phyloP scores from a whole-genome alignment of 1,284 basidiomycete species.

The Apiotrichum porosum region DNA sequence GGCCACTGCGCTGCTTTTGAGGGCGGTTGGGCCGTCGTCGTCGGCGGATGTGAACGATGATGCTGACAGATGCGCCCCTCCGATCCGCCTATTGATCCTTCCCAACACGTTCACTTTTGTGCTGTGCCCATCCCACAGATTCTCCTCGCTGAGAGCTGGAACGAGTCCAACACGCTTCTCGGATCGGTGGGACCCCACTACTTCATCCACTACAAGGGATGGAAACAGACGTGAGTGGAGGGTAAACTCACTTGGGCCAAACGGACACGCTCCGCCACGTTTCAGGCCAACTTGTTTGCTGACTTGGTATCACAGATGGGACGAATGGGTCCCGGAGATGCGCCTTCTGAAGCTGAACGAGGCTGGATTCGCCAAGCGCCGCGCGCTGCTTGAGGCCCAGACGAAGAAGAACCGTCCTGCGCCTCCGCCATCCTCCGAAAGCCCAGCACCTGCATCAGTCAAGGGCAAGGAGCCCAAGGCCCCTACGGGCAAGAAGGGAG shows the following conservation, averaged over 20 bases:
- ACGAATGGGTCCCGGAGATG: constrained; percentile 88
- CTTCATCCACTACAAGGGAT: constrained; percentile 97
- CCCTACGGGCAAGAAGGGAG: constrained; percentile 44
- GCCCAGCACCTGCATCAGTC: constrained; percentile 17
- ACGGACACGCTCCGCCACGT: too few species aligned
- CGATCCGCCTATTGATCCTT: too few species aligned
- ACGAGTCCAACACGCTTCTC: constrained; percentile 62
- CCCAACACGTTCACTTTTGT: too few species aligned
- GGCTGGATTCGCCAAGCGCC: constrained; percentile 72
- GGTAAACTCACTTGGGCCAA: too few species aligned
- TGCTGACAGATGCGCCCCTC: constrained; percentile 14
- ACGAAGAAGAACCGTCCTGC: constrained; percentile 42
- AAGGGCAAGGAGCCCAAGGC: constrained; percentile 37
- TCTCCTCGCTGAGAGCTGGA: constrained; percentile 72
- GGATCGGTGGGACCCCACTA: constrained; percentile 75
- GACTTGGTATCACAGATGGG: constrained; percentile 63
- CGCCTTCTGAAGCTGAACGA: constrained; percentile 86
- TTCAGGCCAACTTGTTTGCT: neutral
- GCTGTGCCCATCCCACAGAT: too few species aligned
- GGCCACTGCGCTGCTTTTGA: constrained; percentile 9
- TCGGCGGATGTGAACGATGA: neutral
- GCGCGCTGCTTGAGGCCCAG: constrained; percentile 49
- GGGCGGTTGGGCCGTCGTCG: constrained; percentile 1
- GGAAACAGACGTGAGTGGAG: constrained; percentile 86
- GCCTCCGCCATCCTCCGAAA: constrained; percentile 3